Base-by-base conservation (phyloP, 2,329 filamentous ascomycete genomes). In the Annulohypoxylon truncatum region DNA sequence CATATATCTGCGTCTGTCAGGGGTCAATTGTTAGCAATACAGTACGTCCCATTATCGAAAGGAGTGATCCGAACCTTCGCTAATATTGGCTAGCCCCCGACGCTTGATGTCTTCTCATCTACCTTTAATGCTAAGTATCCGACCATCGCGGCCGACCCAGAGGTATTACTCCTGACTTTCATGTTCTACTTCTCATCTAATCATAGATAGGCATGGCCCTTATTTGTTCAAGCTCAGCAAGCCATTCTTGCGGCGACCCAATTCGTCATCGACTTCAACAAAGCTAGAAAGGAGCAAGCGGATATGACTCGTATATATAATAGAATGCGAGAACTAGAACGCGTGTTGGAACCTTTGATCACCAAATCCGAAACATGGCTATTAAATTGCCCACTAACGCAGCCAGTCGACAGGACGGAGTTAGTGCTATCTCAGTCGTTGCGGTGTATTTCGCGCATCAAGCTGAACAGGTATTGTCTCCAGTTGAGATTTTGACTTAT, bases 1-100 rank as follows among this genome's bases (percentile, higher is more conserved):
- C 83, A 76, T 86, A 85, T 62, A 79, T 84, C 13, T 82, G 79
- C 62, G 80, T 82, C 4, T 84, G 82, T 42, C 84, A 87, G 70
- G 81, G 79, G 9, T 80, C 82, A 1, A 84, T 86, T 56, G 82
- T 85, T 20, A 84, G 81, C 74, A 84, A 82, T 59, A 80, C 79
- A 66, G 82, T 83, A 78, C 66, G 77, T 67, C 24, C 35, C 7
- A n/a, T 38, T 15, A 7, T 18, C 38, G 13, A 22, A 4, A 8
- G 33, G 31, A 42, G 50, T 42, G 13, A 22, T 7, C 35, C 33
- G 29, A 33, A 2, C 12, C 12, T 22, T 35, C 26, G 40, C 64
- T 66, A 46, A 71, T 59, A 28, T 22, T 18, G 1, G 40, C 4
- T 54, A 84, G 81, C 73, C 79, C 38, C 80, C 82, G 3, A 78